phyloP scores from a whole-genome alignment of 2,329 filamentous ascomycete species.

The Biscogniauxia sp. region DNA sequence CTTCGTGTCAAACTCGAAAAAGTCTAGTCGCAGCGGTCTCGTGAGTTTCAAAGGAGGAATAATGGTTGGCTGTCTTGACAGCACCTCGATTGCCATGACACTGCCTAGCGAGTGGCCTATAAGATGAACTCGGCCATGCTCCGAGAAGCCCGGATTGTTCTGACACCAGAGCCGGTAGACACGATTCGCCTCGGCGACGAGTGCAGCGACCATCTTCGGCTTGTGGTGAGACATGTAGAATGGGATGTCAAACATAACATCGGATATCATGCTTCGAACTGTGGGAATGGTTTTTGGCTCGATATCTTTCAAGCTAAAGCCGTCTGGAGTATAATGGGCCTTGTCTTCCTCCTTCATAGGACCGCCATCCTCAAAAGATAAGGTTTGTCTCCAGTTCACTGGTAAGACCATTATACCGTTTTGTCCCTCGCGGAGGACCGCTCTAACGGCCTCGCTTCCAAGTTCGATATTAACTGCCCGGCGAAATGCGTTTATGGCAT shows the following conservation, averaged over 20 bases:
- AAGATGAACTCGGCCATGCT: conserved; percentile 81
- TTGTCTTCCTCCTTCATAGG: conserved; percentile 55
- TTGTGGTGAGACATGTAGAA: conserved; percentile 98
- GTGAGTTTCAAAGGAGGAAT: conserved; percentile 52
- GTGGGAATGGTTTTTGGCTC: conserved; percentile 87
- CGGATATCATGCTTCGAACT: conserved; percentile 89
- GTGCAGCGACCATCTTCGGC: conserved; percentile 86
- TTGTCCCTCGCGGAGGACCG: conserved; percentile 71
- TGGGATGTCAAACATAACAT: conserved; percentile 97
- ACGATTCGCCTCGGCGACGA: conserved; percentile 86
- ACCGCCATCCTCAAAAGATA: conserved; percentile 82
- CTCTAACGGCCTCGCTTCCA: conserved; percentile 68
- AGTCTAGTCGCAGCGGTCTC: conserved; percentile 45
- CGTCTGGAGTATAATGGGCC: conserved; percentile 54
- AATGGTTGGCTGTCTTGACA: conserved; percentile 81
- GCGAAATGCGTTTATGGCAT: conserved; percentile 88
- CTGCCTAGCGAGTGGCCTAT: conserved; percentile 93
- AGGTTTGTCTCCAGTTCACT: conserved; percentile 86
- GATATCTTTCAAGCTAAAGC: conserved; percentile 76
- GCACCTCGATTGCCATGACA: conserved; percentile 88
- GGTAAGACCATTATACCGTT: conserved; percentile 93
- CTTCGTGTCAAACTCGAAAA: conserved; percentile 89
- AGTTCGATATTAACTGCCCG: conserved; percentile 84
- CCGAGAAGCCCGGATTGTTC: conserved; percentile 84
- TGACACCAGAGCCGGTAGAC: conserved; percentile 94